A percentile compares a stretch with the other conserved stretches of the same genome.
Conservation (phyloP, 106 monocot genomes). For the Dendrobium catenatum region DNA sequence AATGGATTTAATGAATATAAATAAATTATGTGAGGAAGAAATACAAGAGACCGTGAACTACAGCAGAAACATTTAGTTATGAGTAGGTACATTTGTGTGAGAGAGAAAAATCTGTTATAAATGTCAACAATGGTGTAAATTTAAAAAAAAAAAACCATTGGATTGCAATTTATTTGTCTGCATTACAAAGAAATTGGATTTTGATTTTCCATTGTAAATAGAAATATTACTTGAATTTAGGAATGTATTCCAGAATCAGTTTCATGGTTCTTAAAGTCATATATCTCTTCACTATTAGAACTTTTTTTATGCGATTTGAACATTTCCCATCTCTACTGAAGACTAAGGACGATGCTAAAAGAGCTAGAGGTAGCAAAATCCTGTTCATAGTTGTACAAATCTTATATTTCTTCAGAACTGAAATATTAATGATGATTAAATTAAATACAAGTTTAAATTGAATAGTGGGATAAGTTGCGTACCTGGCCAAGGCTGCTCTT, state of each 20-base stretch:
- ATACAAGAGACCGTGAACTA: not conserved
- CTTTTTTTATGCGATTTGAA: no score
- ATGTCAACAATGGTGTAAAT: no score
- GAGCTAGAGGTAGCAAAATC: not conserved
- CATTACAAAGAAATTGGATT: not conserved
- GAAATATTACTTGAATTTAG: not conserved
- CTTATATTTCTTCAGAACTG: not conserved
- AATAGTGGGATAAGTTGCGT: constrained; percentile 2
- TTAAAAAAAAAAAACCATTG: no score
- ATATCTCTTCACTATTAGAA: not conserved
- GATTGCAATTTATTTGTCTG: not conserved
- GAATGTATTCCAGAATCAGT: not conserved
- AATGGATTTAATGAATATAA: not conserved
- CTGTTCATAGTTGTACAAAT: not conserved
- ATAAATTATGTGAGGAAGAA: not conserved
- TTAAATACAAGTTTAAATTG: not conserved
- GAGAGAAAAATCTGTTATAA: no score
- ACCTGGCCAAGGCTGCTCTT: constrained; percentile 82
- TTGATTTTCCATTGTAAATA: not conserved
- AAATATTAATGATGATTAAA: not conserved
- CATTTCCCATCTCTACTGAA: no score
- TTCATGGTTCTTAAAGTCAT: not conserved
- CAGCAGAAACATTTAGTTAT: not conserved
- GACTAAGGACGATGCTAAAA: not conserved
- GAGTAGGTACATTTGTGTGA: no score